Conservation (phyloP, 1,284 basidiomycete genomes). For the Cryptococcus neoformans region DNA sequence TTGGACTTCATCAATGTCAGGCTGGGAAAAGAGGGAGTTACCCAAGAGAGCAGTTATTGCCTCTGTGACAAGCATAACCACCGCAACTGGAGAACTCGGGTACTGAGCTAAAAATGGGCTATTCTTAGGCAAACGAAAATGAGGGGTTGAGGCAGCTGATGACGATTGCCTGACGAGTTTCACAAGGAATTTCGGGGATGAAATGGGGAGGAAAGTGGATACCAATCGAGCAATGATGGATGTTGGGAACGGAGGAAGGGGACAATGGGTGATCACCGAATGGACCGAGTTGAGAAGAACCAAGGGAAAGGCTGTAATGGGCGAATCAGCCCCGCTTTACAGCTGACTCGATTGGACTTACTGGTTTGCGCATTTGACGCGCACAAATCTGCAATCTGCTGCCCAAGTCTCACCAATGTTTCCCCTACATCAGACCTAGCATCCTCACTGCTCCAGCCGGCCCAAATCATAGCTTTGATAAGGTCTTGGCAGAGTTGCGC, state of each 20-base stretch:
- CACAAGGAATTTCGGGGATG: constrained; percentile 29
- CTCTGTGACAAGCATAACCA: constrained; percentile 35
- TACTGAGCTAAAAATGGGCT: constrained; percentile 30
- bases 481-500: constrained; percentile 32
- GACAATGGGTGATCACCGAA: constrained; percentile 25
- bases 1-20: constrained; percentile 10
- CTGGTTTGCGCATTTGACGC: constrained; percentile 12
- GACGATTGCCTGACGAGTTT: constrained; percentile 29
- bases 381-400: constrained; percentile 17
- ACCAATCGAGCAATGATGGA: constrained; percentile 17
- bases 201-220: constrained; percentile 18
- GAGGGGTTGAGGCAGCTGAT: constrained; percentile 12
- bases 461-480: constrained; percentile 37
- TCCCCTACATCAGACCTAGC: constrained; percentile 17
- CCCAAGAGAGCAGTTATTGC: constrained; percentile 37
- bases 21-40: constrained; percentile 22
- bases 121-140: not conserved
- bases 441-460: constrained; percentile 25
- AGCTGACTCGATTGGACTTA: constrained; percentile 7
- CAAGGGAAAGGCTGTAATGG: constrained; percentile 25
- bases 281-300: constrained; percentile 31
- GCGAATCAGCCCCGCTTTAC: not conserved
- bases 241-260: constrained; percentile 21
- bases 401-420: constrained; percentile 25
- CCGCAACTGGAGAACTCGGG: constrained; percentile 27